Evolutionary conservation across 2,329 filamentous ascomycete genomes (phyloP), one percentile per base, ranked within the genome.

Genomic region (Fusarium sp.): DNA sequence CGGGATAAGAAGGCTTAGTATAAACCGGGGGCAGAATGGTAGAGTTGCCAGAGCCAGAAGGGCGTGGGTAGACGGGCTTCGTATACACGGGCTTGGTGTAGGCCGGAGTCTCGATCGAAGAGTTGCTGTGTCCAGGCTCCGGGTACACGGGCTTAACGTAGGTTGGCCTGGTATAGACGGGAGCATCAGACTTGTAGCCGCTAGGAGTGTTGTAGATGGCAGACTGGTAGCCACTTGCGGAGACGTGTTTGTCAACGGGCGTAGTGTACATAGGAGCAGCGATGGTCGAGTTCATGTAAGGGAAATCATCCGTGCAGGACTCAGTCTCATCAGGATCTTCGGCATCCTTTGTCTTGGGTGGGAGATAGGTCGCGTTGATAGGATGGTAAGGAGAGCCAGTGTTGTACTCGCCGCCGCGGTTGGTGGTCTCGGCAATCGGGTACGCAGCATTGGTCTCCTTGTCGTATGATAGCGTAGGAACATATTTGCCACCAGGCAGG

Each of bases 281-380:
- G 6, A 65, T 22, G 7, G 73, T 75, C 10, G 73, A 75, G 66
- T 75, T 75, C 63, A 73, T 65, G 66, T 68, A 66, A 50, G 73
- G 69, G 20, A 73, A 63, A 3, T 56, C 69, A 40, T 62, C 54
- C 14, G 65, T 57, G 52, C 50, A 47, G 52, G 60, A 11, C 25
- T 50, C 65, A 11, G 65, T 70, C 42, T 73, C 69, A 2, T 22
- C 33, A 25, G 57, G 45, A 22, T 67, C 42, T 16, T 57, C 27
- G 11, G 2, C 61, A 40, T 33, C 36, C 47, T 68, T 54, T 27
- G 61, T 66, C 38, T 68, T 56, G 31, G 69, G 63, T 16, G 57
- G 14, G 16, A 35, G 50, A 56, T 68, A 63, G 61, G 63, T 71
- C 9, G 69, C 67, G 47, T 75, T 74, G 47, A n/a, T 45, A 20